Conservation (phyloP, 2,329 filamentous ascomycete species). For the Colletotrichum tropicicola region DNA sequence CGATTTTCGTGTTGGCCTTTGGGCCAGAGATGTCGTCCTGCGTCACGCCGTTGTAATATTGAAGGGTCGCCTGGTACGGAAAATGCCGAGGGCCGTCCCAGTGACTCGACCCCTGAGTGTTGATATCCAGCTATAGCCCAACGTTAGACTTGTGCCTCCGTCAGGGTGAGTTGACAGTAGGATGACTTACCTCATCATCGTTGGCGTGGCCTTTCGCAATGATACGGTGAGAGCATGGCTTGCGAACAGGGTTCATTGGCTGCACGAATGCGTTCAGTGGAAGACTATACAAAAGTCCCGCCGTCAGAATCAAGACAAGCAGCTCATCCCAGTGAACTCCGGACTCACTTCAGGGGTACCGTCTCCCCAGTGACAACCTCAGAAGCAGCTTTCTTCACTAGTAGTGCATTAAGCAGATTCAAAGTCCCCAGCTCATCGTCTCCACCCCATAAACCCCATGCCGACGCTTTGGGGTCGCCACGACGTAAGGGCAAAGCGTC, state of each 20-base stretch:
- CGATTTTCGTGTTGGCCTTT: neutral
- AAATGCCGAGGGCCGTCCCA: slow-evolving; percentile 28
- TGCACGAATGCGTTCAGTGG: slow-evolving; percentile 11
- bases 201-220: slow-evolving; percentile 33
- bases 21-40: slow-evolving; percentile 12
- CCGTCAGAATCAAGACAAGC: neutral
- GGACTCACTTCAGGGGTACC: neutral
- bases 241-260: slow-evolving; percentile 30
- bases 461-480: slow-evolving; percentile 11
- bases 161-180: neutral
- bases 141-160: neutral
- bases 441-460: slow-evolving; percentile 19
- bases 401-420: slow-evolving; percentile 1
- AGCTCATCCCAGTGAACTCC: neutral
- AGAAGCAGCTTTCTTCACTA: neutral
- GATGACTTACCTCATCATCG: slow-evolving; percentile 31
- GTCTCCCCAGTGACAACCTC: neutral
- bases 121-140: slow-evolving; percentile 10
- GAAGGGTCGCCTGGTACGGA: slow-evolving; percentile 20
- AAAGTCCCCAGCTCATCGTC: slow-evolving; percentile 21
- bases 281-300: neutral
- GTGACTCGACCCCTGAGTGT: slow-evolving; percentile 28
- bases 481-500: neutral
- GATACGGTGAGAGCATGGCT: slow-evolving; percentile 31
- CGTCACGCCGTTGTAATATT: slow-evolving; percentile 26